phyloP scores from a whole-genome alignment of 768 basidiomycete genomes.

The Suillus alpinus region DNA sequence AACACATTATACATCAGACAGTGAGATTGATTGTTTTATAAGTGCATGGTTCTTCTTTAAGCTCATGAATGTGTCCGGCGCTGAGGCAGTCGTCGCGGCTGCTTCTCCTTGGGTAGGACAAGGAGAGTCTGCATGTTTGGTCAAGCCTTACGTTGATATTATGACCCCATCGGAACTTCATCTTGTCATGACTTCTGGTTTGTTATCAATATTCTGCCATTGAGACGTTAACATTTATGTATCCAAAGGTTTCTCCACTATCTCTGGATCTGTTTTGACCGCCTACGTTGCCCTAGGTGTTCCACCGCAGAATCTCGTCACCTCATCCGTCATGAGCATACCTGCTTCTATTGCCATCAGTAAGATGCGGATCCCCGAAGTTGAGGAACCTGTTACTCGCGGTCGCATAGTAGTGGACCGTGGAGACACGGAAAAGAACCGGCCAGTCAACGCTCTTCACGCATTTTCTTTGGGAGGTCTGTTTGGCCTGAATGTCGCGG shows the following conservation, averaged over 20 bases:
- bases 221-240: slow-evolving; percentile 5
- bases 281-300: slow-evolving; percentile 82
- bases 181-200: slow-evolving; percentile 83
- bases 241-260: slow-evolving; percentile 73
- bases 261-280: slow-evolving; percentile 84
- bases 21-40: slow-evolving; percentile 3
- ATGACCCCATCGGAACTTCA: slow-evolving; percentile 88
- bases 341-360: slow-evolving; percentile 92
- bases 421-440: slow-evolving; percentile 55
- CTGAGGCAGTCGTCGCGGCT: slow-evolving; percentile 89
- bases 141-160: slow-evolving; percentile 76
- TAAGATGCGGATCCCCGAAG: slow-evolving; percentile 83
- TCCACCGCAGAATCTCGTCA: slow-evolving; percentile 76
- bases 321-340: slow-evolving; percentile 92
- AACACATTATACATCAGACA: not conserved
- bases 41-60: slow-evolving; percentile 95
- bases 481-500: slow-evolving; percentile 84
- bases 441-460: slow-evolving; percentile 78
- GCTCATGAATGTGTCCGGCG: slow-evolving; percentile 88
- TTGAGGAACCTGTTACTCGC: slow-evolving; percentile 82
- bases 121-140: slow-evolving; percentile 85
- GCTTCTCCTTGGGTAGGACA: slow-evolving; percentile 94
- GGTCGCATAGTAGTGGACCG: slow-evolving; percentile 79
- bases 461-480: slow-evolving; percentile 85
- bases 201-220: slow-evolving; percentile 10